Conservation (phyloP, 1,284 basidiomycete species). For the Fomitopsis schrenkii region DNA sequence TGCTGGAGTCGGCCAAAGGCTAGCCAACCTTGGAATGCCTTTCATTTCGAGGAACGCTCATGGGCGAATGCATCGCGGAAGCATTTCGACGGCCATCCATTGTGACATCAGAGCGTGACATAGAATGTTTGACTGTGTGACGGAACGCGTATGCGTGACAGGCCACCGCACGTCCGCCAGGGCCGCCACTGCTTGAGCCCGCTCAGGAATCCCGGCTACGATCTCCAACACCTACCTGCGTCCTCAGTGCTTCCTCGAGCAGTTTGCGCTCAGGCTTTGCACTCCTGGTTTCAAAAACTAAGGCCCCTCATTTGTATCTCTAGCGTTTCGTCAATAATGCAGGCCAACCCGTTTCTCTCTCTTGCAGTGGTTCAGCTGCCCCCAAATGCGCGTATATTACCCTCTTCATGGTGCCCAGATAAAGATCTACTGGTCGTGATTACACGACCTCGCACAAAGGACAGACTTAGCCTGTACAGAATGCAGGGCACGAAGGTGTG, state of each 20-base stretch:
- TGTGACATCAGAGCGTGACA: background rate
- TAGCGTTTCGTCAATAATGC: slow-evolving; percentile 22
- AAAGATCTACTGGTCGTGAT: slow-evolving; percentile 74
- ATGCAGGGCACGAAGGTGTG: slow-evolving; percentile 74
- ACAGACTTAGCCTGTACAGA: slow-evolving; percentile 74
- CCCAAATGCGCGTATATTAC: slow-evolving; percentile 50
- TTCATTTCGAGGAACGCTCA: background rate
- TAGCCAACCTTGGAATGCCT: no score
- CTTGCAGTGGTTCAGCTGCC: slow-evolving; percentile 58
- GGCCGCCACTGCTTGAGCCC: background rate
- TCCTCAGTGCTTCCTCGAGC: no score
- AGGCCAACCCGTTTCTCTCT: slow-evolving; percentile 46
- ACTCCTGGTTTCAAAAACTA: background rate
- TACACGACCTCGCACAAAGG: slow-evolving; percentile 58
- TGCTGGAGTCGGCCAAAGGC: background rate
- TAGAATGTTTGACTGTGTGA: background rate
- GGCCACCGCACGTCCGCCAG: background rate
- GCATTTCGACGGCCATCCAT: background rate
- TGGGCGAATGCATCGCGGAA: background rate
- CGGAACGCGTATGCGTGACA: background rate
- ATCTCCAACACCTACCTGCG: background rate
- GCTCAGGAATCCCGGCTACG: background rate
- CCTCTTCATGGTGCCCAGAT: slow-evolving; percentile 75
- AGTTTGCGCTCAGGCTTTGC: no score
- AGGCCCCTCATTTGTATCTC: background rate